Conservation (phyloP, 169 alveolate genomes). For the Cryptosporidium tyzzeri region DNA sequence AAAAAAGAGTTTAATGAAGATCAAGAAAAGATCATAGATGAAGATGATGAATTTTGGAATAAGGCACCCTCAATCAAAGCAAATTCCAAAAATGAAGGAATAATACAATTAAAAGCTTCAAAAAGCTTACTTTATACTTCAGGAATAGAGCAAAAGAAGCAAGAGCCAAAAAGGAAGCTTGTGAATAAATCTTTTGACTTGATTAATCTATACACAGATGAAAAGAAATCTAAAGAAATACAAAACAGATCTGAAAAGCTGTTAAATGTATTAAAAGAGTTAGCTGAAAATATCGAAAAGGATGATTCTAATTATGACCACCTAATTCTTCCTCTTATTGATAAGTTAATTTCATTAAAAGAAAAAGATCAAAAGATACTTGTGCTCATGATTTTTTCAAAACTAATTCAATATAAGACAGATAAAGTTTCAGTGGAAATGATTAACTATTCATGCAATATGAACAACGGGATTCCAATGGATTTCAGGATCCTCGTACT, state of each 20-base stretch:
- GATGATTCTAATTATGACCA: slow-evolving; percentile 44
- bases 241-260: slow-evolving; percentile 12
- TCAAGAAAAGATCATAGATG: neutral
- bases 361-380: slow-evolving; percentile 19
- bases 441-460: slow-evolving; percentile 22
- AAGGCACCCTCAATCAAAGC: slow-evolving; percentile 25
- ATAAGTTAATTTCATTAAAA: slow-evolving; percentile 35
- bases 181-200: slow-evolving; percentile 40
- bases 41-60: slow-evolving; percentile 60
- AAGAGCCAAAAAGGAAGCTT: neutral
- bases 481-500: slow-evolving; percentile 38
- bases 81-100: neutral
- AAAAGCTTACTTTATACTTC: neutral
- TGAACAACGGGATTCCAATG: slow-evolving; percentile 47
- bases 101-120: neutral
- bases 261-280: slow-evolving; percentile 6
- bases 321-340: slow-evolving; percentile 29
- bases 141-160: neutral
- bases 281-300: slow-evolving; percentile 9
- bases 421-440: neutral
- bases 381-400: slow-evolving; percentile 23
- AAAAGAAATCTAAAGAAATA: slow-evolving; percentile 31
- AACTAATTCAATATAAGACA: slow-evolving; percentile 12
- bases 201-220: slow-evolving; percentile 31
- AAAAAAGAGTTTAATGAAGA: neutral